Evolutionary conservation across 2,329 filamentous ascomycete species (phyloP).

Genomic region (Sphaerulina musiva): DNA sequence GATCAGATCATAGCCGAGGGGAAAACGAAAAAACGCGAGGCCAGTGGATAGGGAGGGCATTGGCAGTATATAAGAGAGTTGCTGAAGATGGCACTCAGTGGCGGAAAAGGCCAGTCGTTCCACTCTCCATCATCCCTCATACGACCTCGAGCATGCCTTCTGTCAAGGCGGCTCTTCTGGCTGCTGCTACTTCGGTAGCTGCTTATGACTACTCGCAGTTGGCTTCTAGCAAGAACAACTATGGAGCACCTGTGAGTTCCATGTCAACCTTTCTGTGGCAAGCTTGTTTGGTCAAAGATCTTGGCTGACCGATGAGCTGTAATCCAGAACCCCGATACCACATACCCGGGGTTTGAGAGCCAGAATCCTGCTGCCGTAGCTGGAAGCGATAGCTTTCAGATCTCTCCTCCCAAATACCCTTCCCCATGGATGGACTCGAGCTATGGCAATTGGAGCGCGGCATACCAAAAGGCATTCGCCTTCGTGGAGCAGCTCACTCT

Average conservation of each 20-base stretch:
- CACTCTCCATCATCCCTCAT: not conserved
- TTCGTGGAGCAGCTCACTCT: constrained; percentile 32
- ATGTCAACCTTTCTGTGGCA: not conserved
- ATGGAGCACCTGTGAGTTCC: constrained; percentile 17
- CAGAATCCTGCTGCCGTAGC: constrained; percentile 24
- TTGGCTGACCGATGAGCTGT: not conserved
- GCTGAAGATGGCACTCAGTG: not conserved
- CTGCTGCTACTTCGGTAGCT: constrained; percentile 10
- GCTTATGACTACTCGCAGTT: constrained; percentile 20
- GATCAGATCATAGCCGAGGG: not conserved
- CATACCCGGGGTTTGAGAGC: constrained; percentile 24
- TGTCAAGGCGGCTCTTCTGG: constrained; percentile 12
- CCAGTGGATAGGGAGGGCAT: not conserved
- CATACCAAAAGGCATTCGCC: constrained; percentile 29
- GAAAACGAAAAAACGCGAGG: not conserved
- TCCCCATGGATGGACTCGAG: constrained; percentile 27
- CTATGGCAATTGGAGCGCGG: constrained; percentile 42
- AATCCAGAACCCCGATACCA: constrained; percentile 24
- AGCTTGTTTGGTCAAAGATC: no score
- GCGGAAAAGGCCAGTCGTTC: constrained; percentile 1
- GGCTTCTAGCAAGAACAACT: constrained; percentile 20
- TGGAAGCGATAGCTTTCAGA: constrained; percentile 24
- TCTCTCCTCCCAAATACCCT: constrained; percentile 26
- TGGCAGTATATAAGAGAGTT: not conserved
- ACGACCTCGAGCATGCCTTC: constrained; percentile 10